Evolutionary conservation across 495 filamentous ascomycete species (phyloP).

Genomic region (Talaromyces thailandensis): DNA sequence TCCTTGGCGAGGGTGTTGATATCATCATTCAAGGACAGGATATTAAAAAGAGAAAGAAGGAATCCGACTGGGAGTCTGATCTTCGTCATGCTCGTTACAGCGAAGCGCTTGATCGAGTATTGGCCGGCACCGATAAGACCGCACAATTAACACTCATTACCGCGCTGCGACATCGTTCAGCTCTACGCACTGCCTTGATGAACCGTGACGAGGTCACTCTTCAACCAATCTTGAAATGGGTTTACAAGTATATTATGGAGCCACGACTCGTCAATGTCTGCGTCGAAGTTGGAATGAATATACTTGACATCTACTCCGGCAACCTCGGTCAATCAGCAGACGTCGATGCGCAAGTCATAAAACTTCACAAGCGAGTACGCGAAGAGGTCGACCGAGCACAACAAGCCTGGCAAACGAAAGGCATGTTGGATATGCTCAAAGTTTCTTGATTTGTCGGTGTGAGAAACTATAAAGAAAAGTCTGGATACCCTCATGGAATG

Average conservation of each 20-base stretch:
- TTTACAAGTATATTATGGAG: conserved; percentile 66
- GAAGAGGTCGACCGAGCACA: conserved; percentile 74
- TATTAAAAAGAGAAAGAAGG: conserved; percentile 44
- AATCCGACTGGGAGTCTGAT: conserved; percentile 69
- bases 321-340: conserved; percentile 65
- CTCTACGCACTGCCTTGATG: conserved; percentile 70
- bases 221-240: conserved; percentile 76
- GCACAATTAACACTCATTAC: conserved; percentile 68
- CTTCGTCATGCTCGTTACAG: conserved; percentile 72
- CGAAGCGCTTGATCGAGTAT: conserved; percentile 68
- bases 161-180: conserved; percentile 79
- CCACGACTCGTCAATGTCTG: conserved; percentile 68
- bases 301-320: conserved; percentile 81
- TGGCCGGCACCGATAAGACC: conserved; percentile 46
- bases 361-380: conserved; percentile 58
- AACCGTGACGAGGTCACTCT: conserved; percentile 76
- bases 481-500: conserved; percentile 13
- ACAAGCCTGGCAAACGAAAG: conserved; percentile 63
- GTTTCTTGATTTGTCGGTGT: conserved; percentile 15
- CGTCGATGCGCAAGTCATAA: conserved; percentile 56
- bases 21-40: conserved; percentile 77
- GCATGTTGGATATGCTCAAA: conserved; percentile 75
- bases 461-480: neutral
- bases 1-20: conserved; percentile 77
- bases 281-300: conserved; percentile 67